These are phyloP conservation scores for Metschnikowia lochheadii DNA, from an alignment of 805 yeast species.

Conservation along the genomic window DNA sequence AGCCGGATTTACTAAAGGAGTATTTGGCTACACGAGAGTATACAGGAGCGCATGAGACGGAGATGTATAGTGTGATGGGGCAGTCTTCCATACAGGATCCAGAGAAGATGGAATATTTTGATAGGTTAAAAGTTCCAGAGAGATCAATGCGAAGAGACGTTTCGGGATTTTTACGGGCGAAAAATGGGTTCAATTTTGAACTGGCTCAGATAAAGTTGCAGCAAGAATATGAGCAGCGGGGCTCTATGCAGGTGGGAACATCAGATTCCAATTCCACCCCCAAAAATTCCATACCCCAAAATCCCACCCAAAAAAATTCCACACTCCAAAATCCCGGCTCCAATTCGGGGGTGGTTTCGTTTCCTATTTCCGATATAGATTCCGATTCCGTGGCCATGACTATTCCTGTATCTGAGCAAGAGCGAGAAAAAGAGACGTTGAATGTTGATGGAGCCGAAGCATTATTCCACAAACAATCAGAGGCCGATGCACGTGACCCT, in stretches of 20 bases:
- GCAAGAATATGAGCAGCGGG: neutral
- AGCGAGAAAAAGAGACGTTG: too few species aligned
- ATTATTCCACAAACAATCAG: neutral
- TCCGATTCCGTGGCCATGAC: too few species aligned
- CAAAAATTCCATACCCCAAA: too few species aligned
- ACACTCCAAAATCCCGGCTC: too few species aligned
- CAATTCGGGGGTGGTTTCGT: too few species aligned
- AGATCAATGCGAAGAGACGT: conserved; percentile 1
- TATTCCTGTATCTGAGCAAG: too few species aligned
- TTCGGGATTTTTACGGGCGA: neutral
- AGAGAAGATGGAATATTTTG: neutral
- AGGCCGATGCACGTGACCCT: conserved; percentile 1
- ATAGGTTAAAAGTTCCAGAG: neutral
- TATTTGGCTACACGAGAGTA: conserved; percentile 21
- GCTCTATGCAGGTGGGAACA: too few species aligned
- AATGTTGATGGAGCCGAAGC: neutral
- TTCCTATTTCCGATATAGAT: too few species aligned
- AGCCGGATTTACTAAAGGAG: conserved; percentile 23
- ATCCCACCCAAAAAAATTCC: too few species aligned
- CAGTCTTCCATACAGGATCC: too few species aligned
- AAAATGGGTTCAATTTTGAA: neutral
- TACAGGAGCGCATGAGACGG: conserved; percentile 27
- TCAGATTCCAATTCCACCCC: too few species aligned
- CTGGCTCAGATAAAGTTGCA: neutral
- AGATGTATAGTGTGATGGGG: conserved; percentile 8